A percentile compares a stretch with the other conserved stretches of the same genome.
phyloP scores from a whole-genome alignment of 2,329 filamentous ascomycete genomes.

The Cytospora paraplurivora region DNA sequence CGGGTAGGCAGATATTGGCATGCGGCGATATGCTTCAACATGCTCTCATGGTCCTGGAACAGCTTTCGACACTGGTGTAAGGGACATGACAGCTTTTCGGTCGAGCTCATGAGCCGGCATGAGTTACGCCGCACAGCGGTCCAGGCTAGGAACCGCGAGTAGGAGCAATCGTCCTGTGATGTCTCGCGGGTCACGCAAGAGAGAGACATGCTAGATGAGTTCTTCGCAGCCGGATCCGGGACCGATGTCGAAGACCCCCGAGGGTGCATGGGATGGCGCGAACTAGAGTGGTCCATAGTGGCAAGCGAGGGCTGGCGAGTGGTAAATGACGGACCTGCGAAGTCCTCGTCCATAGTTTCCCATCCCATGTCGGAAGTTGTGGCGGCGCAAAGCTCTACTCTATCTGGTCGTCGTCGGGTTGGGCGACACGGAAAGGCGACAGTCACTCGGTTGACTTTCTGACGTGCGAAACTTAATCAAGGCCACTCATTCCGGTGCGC shows the following conservation, averaged over 20 bases:
- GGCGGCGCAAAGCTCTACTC: neutral
- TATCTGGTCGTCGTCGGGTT: neutral
- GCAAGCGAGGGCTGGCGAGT: slow-evolving; percentile 13
- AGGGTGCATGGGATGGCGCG: slow-evolving; percentile 4
- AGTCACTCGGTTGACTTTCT: slow-evolving; percentile 1
- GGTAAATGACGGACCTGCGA: slow-evolving; percentile 21
- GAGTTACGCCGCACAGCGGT: slow-evolving; percentile 57
- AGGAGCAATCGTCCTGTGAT: slow-evolving; percentile 51
- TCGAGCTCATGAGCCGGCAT: slow-evolving; percentile 48
- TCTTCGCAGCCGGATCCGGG: slow-evolving; percentile 14
- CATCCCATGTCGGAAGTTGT: slow-evolving; percentile 21
- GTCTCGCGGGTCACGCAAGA: slow-evolving; percentile 43
- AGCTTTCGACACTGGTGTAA: slow-evolving; percentile 52
- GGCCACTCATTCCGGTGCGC: neutral
- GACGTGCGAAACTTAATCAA: slow-evolving; percentile 11
- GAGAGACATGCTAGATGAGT: slow-evolving; percentile 6
- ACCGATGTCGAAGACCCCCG: slow-evolving; percentile 14
- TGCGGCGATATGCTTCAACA: slow-evolving; percentile 55
- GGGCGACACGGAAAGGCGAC: neutral
- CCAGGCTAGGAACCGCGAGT: slow-evolving; percentile 60
- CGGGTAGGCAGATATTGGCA: slow-evolving; percentile 52
- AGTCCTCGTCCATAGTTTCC: slow-evolving; percentile 20
- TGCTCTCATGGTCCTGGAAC: slow-evolving; percentile 54
- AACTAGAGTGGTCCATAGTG: slow-evolving; percentile 7
- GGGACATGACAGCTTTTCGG: slow-evolving; percentile 54